Evolutionary conservation across 768 basidiomycete genomes (phyloP).

Genomic region (Tricholoma furcatifolium): DNA sequence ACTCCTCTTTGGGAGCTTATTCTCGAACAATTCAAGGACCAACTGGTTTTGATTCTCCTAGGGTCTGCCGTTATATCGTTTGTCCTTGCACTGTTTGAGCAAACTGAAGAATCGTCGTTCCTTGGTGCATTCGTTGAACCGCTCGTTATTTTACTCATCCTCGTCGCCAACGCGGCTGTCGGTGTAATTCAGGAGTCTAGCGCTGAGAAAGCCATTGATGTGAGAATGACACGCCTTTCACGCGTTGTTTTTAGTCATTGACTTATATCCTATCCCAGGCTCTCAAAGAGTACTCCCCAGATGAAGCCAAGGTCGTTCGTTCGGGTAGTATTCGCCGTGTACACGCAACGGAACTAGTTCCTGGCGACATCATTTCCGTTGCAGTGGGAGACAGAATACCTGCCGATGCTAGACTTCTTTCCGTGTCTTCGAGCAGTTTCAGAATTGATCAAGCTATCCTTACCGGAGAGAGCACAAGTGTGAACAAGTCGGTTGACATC

Average conservation of each 20-base stretch:
- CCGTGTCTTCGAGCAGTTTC: conserved; percentile 91
- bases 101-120: conserved; percentile 60
- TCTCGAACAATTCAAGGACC: conserved; percentile 99
- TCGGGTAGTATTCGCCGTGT: conserved; percentile 67
- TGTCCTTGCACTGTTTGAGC: conserved; percentile 85
- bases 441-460: conserved; percentile 95
- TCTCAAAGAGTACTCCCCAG: conserved; percentile 94
- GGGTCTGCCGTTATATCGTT: conserved; percentile 94
- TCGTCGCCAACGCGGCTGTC: conserved; percentile 95
- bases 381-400: conserved; percentile 95
- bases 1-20: conserved; percentile 94
- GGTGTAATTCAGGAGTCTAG: conserved; percentile 97
- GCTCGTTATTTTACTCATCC: conserved; percentile 89
- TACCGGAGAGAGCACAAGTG: conserved; percentile 90
- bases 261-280: conserved; percentile 51
- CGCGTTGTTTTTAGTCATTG: conserved; percentile 5
- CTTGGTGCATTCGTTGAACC: conserved; percentile 95
- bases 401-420: conserved; percentile 88
- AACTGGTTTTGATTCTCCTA: conserved; percentile 94
- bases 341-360: conserved; percentile 88
- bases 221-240: conserved; percentile 40
- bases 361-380: conserved; percentile 89
- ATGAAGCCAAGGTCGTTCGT: conserved; percentile 90
- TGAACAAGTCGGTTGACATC: conserved; percentile 71
- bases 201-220: conserved; percentile 96